Percentiles rank a stretch among this genome's conserved stretches.
These are phyloP conservation scores for Cutaneotrichosporon sp. DNA, from an alignment of 1,284 basidiomycete species.

Conservation along the genomic window DNA sequence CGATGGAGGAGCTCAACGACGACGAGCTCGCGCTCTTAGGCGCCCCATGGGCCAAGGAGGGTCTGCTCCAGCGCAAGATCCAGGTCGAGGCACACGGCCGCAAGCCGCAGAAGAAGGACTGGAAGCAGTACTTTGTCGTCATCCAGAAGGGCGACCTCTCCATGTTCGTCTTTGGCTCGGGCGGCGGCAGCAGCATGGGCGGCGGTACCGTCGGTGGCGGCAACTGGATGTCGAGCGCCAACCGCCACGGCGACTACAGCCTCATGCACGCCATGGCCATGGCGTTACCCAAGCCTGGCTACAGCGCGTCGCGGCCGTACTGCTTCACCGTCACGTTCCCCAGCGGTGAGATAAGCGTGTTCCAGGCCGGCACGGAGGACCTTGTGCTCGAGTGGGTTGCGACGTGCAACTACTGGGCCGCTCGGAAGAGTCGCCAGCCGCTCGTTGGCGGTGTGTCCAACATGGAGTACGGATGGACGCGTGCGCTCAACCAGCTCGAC, in stretches of 20 bases:
- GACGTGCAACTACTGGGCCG: conserved; percentile 99
- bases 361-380: conserved; percentile 96
- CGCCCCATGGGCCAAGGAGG: conserved; percentile 98
- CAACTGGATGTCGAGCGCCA: conserved; percentile 90
- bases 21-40: conserved; percentile 93
- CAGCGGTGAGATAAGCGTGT: conserved; percentile 87
- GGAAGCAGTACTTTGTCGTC: conserved; percentile 94
- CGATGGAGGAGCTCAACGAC: conserved; percentile 67
- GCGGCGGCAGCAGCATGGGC: conserved; percentile 54
- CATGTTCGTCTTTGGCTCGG: conserved; percentile 89
- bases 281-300: conserved; percentile 82
- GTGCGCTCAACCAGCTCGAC: conserved; percentile 39
- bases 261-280: conserved; percentile 88
- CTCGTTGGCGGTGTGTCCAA: conserved; percentile 93
- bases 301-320: conserved; percentile 82
- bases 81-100: conserved; percentile 82
- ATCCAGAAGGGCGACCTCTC: conserved; percentile 89
- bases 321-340: conserved; percentile 94
- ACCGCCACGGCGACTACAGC: conserved; percentile 72
- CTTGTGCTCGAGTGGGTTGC: conserved; percentile 97
- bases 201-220: conserved; percentile 80
- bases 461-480: conserved; percentile 99
- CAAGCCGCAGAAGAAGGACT: conserved; percentile 69
- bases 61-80: conserved; percentile 88
- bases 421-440: conserved; percentile 87